Evolutionary conservation across 225 moss, liverwort and hornwort genomes (phyloP).

Genomic region (Rhytidiadelphus loreus): DNA sequence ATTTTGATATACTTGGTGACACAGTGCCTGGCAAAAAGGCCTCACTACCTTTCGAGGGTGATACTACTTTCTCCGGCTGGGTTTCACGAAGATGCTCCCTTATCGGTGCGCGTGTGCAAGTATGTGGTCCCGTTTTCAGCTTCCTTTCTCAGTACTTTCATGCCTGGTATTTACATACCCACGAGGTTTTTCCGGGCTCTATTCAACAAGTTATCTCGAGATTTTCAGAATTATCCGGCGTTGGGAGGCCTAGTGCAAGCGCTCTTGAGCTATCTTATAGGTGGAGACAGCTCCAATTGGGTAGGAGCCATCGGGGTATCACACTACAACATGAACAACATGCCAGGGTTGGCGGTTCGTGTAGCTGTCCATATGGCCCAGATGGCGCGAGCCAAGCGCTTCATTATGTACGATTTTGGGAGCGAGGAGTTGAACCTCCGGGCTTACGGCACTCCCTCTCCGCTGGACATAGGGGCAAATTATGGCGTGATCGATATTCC

Average conservation of each 20-base stretch:
- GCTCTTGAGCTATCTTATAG: conserved; percentile 50
- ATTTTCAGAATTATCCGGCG: conserved; percentile 92
- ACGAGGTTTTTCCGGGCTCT: conserved; percentile 75
- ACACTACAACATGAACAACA: conserved; percentile 95
- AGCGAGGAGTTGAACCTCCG: conserved; percentile 26
- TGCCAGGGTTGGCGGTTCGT: conserved; percentile 80
- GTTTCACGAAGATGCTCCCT: conserved; percentile 67
- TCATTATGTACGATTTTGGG: conserved; percentile 65
- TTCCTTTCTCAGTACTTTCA: conserved; percentile 32
- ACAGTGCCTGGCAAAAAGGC: conserved; percentile 41
- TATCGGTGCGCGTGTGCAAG: conserved; percentile 4
- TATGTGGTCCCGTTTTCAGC: conserved; percentile 33
- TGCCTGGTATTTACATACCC: conserved; percentile 91
- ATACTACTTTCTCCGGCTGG: conserved; percentile 93
- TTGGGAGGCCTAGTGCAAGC: conserved; percentile 80
- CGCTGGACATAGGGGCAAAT: conserved; percentile 74
- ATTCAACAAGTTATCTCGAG: conserved; percentile 85
- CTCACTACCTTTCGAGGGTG: conserved; percentile 68
- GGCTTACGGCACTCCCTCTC: conserved; percentile 54
- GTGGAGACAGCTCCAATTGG: conserved; percentile 94
- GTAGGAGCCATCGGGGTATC: conserved; percentile 81
- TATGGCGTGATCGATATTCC: conserved; percentile 76
- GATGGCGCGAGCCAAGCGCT: conserved; percentile 52
- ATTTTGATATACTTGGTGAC: conserved; percentile 84
- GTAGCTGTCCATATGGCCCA: conserved; percentile 71